Conservation (phyloP, 805 yeast genomes). For the Dipodascus albidus region DNA sequence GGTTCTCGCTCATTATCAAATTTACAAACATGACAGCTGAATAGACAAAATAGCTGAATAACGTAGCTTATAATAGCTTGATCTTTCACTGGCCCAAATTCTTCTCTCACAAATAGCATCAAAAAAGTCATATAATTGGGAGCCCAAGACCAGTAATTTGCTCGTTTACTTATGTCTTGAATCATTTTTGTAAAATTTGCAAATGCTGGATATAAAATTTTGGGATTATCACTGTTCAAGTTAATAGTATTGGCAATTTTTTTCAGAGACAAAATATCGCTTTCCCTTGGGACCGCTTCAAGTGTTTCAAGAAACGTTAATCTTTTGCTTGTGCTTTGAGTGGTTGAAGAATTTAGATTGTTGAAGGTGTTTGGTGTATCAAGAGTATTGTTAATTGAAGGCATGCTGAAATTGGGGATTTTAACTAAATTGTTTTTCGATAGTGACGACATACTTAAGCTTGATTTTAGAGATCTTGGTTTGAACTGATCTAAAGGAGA, state of each 20-base stretch:
- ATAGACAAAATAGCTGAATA: background rate
- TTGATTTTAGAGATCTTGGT: background rate
- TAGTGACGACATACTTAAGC: background rate
- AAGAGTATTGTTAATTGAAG: background rate
- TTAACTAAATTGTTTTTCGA: background rate
- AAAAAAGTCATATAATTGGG: conserved; percentile 1
- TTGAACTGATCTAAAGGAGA: background rate
- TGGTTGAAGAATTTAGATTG: background rate
- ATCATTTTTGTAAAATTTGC: background rate
- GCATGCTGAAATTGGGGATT: background rate
- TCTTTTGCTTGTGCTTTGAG: background rate
- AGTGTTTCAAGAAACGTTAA: background rate
- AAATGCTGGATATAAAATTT: background rate
- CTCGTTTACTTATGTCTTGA: background rate
- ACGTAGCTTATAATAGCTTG: background rate
- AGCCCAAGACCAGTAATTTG: background rate
- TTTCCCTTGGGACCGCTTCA: background rate
- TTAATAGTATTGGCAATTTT: background rate
- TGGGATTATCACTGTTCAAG: background rate
- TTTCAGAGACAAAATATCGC: background rate
- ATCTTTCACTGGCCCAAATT: background rate
- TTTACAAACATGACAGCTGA: background rate
- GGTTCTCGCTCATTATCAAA: background rate
- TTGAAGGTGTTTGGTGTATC: background rate
- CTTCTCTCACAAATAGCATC: background rate